Base-by-base conservation (phyloP, 768 basidiomycete species). In the Mycena amicta region DNA sequence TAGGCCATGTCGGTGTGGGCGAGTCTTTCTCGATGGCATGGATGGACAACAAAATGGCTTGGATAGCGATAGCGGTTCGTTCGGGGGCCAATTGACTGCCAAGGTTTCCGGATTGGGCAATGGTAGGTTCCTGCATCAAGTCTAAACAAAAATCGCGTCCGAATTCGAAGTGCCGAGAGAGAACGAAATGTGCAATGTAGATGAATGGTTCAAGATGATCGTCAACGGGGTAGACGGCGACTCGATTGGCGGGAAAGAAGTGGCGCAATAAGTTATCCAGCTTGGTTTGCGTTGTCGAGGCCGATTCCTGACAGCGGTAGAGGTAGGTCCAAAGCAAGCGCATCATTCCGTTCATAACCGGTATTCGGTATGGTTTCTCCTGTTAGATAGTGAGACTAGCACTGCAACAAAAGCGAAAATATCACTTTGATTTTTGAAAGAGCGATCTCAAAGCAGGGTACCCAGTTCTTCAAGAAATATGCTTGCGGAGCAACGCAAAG, bases 311-410 rank as follows among this genome's bases (percentile, higher is more conserved):
- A 68, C 93, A 95, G 16, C 95, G 88, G 68, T 93, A 95, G n/a
- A 97, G 78, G 71, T 97, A 98, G 2, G 94, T 92, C 95, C 95
- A 98, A 30, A 95, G 74, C 40, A 97, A 72, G 8, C 95, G 86
- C 61, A 93, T 70, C 55, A 91, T 83, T 13, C 92, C 91, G 63
- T 95, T 95, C 75, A 95, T 78, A 22, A 92, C 82, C 2, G 84
- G 80, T 0, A 83, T 75, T 13, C 93, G 84, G 55, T 82, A 79
- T 0, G 85, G 78, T 62, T 89, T 90, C 65, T 97, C 95, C 93
- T 96, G 56, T n/a, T 0, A 45, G 27, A 59, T 30, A 49, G 27
- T 63, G 43, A 60, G 56, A 60, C 41, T 53, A n/a, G 56, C 33
- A 56, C n/a, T 5, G n/a, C n/a, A n/a, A n/a, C 40, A 30, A 29